A percentile compares a stretch with the other conserved stretches of the same genome.
These are phyloP conservation scores for Penicillium sp. DNA, from an alignment of 2,329 filamentous ascomycete genomes.

Conservation along the genomic window DNA sequence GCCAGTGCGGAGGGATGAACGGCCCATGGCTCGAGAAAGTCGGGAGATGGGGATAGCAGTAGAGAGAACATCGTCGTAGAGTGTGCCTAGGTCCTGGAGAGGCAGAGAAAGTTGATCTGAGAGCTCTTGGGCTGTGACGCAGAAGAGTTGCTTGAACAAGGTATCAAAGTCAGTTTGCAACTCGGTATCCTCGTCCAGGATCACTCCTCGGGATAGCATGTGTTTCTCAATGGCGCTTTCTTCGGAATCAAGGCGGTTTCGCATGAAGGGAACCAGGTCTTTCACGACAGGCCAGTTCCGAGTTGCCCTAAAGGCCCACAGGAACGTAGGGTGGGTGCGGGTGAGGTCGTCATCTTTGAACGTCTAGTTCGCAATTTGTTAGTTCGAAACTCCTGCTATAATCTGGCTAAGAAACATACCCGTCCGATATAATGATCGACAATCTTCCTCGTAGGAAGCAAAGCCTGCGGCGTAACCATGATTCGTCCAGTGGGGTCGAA, in stretches of 20 bases:
- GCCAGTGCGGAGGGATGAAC: conserved; percentile 43
- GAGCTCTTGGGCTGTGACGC: conserved; percentile 71
- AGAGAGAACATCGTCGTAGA: conserved; percentile 73
- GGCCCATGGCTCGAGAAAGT: conserved; percentile 27
- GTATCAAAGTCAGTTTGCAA: conserved; percentile 68
- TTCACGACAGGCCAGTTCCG: conserved; percentile 70
- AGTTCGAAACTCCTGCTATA: neutral
- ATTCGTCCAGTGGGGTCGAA: conserved; percentile 45
- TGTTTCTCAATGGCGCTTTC: conserved; percentile 48
- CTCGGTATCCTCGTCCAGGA: conserved; percentile 46
- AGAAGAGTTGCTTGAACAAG: conserved; percentile 80
- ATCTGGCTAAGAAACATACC: conserved; percentile 36
- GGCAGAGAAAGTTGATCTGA: conserved; percentile 64
- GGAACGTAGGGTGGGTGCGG: conserved; percentile 73
- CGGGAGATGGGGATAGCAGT: conserved; percentile 52
- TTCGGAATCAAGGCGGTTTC: conserved; percentile 60
- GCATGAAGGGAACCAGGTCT: conserved; percentile 69
- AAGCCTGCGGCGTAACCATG: conserved; percentile 47
- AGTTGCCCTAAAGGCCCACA: conserved; percentile 82
- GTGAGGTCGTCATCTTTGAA: conserved; percentile 72
- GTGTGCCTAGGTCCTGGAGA: conserved; percentile 61
- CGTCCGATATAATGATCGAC: conserved; percentile 72
- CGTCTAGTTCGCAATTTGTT: conserved; percentile 31
- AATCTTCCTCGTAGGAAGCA: conserved; percentile 60
- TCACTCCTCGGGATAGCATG: conserved; percentile 46